phyloP scores from a whole-genome alignment of 2,329 filamentous ascomycete genomes.

The Alternaria gansuensis region DNA sequence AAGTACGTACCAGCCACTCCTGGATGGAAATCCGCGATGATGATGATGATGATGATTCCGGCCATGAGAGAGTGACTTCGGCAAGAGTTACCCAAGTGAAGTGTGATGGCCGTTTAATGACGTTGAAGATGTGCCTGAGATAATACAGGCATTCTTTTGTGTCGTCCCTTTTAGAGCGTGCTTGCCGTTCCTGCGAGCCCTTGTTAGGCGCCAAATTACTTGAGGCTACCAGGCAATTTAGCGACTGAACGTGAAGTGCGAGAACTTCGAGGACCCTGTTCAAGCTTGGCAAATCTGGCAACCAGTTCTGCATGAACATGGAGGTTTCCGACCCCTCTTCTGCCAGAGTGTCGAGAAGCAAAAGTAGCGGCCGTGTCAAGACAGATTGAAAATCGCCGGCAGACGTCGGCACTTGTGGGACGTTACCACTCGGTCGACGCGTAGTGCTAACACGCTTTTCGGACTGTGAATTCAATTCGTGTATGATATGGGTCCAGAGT shows the following conservation, averaged over 20 bases:
- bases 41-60: constrained; percentile 52
- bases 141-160: constrained; percentile 81
- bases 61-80: constrained; percentile 64
- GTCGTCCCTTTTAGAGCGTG: constrained; percentile 62
- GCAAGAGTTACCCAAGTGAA: constrained; percentile 75
- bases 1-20: constrained; percentile 72
- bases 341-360: constrained; percentile 79
- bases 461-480: constrained; percentile 49
- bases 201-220: constrained; percentile 30
- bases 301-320: constrained; percentile 81
- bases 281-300: constrained; percentile 69
- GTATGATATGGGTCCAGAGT: constrained; percentile 79
- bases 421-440: constrained; percentile 45
- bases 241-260: constrained; percentile 42
- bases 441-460: constrained; percentile 45
- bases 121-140: constrained; percentile 75
- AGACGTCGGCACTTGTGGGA: constrained; percentile 36
- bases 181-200: constrained; percentile 2
- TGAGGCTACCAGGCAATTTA: constrained; percentile 39
- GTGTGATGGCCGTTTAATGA: constrained; percentile 73
- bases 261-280: constrained; percentile 57
- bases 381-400: constrained; percentile 73
- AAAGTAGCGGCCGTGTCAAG: constrained; percentile 80
- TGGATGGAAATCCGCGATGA: constrained; percentile 65
- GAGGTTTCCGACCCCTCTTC: constrained; percentile 78